Evolutionary conservation across 768 basidiomycete species (phyloP).

Genomic region (Boletellus ananas): DNA sequence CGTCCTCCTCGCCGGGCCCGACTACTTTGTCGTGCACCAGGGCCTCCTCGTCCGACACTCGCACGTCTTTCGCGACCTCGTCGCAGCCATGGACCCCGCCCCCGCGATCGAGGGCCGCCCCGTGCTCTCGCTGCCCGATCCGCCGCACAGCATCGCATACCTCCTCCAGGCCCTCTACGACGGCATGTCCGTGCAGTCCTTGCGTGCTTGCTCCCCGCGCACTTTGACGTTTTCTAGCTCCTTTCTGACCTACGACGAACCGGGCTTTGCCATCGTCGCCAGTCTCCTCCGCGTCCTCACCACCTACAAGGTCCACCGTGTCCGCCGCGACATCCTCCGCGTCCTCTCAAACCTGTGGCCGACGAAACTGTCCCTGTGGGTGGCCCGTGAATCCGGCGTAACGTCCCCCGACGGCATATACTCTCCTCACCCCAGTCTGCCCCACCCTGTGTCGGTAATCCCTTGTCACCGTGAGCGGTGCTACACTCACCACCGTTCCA

Average conservation of each 20-base stretch:
- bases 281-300: conserved; percentile 61
- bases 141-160: conserved; percentile 51
- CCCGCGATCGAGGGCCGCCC: conserved; percentile 50
- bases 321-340: conserved; percentile 56
- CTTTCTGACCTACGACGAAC: conserved; percentile 41
- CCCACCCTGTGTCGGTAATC: conserved; percentile 64
- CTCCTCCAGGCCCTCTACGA: conserved; percentile 69
- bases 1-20: conserved; percentile 51
- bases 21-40: conserved; percentile 67
- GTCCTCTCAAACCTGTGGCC: conserved; percentile 58
- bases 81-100: conserved; percentile 29
- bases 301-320: conserved; percentile 55
- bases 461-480: background rate
- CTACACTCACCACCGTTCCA: conserved; percentile 5
- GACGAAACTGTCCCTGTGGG: conserved; percentile 59
- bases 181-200: conserved; percentile 49
- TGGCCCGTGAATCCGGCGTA: conserved; percentile 57
- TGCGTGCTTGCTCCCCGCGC: background rate
- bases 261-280: conserved; percentile 52
- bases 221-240: conserved; percentile 35
- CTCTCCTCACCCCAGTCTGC: conserved; percentile 49
- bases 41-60: conserved; percentile 68
- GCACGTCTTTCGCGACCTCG: conserved; percentile 39
- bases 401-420: conserved; percentile 50
- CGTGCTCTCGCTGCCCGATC: conserved; percentile 51